phyloP scores from a whole-genome alignment of 352 stramenopile species.

The Phytopythium cucurbitacearum region DNA sequence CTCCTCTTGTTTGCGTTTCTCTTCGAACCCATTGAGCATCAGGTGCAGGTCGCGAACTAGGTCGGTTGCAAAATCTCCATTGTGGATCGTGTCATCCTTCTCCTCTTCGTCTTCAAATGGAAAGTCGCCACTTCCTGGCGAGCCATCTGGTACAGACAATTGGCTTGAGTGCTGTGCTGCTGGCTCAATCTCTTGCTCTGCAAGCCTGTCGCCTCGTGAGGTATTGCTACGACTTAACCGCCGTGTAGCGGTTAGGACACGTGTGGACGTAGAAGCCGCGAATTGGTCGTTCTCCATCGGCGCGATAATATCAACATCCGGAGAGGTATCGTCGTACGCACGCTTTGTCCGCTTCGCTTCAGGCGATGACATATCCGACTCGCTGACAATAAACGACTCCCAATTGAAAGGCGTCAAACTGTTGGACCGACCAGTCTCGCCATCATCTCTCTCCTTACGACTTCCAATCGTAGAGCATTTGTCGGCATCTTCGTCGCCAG shows the following conservation, averaged over 20 bases:
- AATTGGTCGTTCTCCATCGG: too few relatives aligned
- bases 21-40: conserved; percentile 54
- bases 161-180: conserved; percentile 1
- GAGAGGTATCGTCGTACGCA: conserved; percentile 2
- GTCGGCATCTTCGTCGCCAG: not conserved
- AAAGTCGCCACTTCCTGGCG: not conserved
- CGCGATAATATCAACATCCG: too few relatives aligned
- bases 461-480: too few relatives aligned
- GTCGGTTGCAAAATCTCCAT: conserved; percentile 14
- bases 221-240: conserved; percentile 8
- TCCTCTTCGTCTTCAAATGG: conserved; percentile 25
- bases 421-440: conserved; percentile 3
- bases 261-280: too few relatives aligned
- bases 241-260: too few relatives aligned
- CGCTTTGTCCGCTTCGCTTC: conserved; percentile 16
- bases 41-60: conserved; percentile 52
- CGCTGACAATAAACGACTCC: conserved; percentile 60
- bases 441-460: not conserved
- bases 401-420: conserved; percentile 39
- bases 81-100: conserved; percentile 13
- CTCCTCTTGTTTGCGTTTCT: conserved; percentile 61
- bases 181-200: conserved; percentile 5
- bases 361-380: conserved; percentile 28
- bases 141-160: not conserved
- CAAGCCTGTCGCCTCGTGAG: conserved; percentile 8